Conservation (phyloP, 441 rosid genomes). For the Erodium chrysanthum region DNA sequence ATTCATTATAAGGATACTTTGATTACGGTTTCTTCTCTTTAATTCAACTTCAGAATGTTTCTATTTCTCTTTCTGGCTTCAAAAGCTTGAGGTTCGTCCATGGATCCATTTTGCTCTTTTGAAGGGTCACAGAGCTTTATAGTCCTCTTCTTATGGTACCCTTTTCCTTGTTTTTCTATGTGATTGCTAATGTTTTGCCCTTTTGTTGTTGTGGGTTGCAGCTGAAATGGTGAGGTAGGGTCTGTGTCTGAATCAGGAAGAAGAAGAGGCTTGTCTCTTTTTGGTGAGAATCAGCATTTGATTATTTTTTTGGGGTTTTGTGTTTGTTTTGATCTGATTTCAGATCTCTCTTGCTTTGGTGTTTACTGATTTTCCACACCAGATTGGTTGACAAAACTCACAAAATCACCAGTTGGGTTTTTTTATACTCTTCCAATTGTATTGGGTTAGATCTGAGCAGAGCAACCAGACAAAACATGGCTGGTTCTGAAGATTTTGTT, state of each 20-base stretch:
- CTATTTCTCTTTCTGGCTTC: not conserved
- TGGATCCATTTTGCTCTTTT: not conserved
- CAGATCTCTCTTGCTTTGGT: slow-evolving; percentile 1
- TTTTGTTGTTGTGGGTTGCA: slow-evolving; percentile 2
- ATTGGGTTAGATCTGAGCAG: slow-evolving; percentile 1
- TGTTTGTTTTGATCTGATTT: slow-evolving; percentile 7
- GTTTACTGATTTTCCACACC: not conserved
- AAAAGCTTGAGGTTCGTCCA: not conserved
- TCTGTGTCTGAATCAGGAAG: slow-evolving; percentile 1
- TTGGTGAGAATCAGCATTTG: not conserved
- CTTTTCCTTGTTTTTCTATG: not conserved
- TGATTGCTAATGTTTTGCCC: not conserved
- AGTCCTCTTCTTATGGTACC: not conserved
- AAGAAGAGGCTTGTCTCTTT: not conserved
- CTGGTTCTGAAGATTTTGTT: not conserved
- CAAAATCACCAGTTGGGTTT: not conserved
- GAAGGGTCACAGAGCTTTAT: slow-evolving; percentile 3
- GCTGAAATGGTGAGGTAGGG: not conserved
- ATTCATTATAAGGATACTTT: not conserved
- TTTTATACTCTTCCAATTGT: not conserved
- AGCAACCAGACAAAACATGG: slow-evolving; percentile 1
- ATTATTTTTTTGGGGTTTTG: not conserved
- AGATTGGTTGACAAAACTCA: not conserved
- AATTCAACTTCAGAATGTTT: not conserved
- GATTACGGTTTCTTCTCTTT: not conserved